These are phyloP conservation scores for Aspergillus aculeatinus DNA, from an alignment of 2,329 filamentous ascomycete genomes.

Conservation along the genomic window DNA sequence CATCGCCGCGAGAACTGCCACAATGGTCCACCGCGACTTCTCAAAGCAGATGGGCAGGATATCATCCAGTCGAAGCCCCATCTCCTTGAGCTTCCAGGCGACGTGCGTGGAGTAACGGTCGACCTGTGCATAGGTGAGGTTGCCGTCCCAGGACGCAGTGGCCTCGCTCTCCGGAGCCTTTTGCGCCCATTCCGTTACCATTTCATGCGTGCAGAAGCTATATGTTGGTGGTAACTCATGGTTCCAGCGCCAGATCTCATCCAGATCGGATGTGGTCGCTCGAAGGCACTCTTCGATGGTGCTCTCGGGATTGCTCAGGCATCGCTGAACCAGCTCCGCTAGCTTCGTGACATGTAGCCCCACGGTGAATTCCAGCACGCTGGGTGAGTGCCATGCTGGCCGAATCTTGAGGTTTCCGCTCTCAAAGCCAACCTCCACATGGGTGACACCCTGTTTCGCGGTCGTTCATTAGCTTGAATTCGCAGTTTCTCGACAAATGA, in stretches of 20 bases:
- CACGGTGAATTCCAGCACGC: constrained; percentile 46
- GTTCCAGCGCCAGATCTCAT: constrained; percentile 52
- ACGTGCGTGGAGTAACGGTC: constrained; percentile 37
- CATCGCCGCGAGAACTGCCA: constrained; percentile 36
- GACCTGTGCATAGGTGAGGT: constrained; percentile 31
- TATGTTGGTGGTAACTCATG: constrained; percentile 44
- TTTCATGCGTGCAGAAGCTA: constrained; percentile 50
- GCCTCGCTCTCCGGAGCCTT: constrained; percentile 27
- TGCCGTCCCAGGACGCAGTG: constrained; percentile 35
- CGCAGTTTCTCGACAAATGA: not conserved
- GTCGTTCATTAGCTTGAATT: constrained; percentile 12
- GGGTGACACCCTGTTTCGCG: constrained; percentile 28
- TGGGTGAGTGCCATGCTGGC: constrained; percentile 45
- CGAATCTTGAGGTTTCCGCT: constrained; percentile 34
- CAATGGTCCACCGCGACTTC: constrained; percentile 34
- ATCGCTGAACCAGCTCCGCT: constrained; percentile 41
- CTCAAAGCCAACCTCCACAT: constrained; percentile 34
- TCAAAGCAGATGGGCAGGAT: constrained; percentile 36
- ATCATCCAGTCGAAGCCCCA: constrained; percentile 28
- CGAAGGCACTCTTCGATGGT: constrained; percentile 35
- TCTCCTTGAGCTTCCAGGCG: constrained; percentile 24
- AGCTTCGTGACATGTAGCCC: constrained; percentile 45
- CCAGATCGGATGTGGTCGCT: constrained; percentile 40
- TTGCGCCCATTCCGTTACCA: constrained; percentile 36
- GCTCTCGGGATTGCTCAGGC: constrained; percentile 28